Evolutionary conservation across 1,284 basidiomycete species (phyloP).

Genomic region (Malassezia globosa): DNA sequence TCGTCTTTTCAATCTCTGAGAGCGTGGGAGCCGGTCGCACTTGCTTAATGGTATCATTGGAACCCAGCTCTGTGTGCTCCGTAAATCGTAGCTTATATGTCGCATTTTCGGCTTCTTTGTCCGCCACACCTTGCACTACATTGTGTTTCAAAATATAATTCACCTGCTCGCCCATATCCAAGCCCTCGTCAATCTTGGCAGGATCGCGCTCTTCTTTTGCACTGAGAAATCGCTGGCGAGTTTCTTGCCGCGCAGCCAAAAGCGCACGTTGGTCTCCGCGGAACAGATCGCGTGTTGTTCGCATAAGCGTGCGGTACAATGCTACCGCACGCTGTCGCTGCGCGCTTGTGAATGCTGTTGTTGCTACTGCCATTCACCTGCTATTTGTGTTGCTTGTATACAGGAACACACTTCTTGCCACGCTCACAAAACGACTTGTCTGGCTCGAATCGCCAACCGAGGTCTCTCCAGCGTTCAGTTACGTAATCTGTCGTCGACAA

Average conservation of each 20-base stretch:
- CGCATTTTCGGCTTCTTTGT: constrained; percentile 16
- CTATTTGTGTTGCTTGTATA: too few species aligned
- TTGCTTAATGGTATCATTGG: constrained; percentile 40
- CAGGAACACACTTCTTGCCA: too few species aligned
- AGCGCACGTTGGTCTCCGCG: constrained; percentile 25
- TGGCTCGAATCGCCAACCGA: too few species aligned
- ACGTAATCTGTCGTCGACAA: too few species aligned
- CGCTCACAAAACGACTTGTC: too few species aligned
- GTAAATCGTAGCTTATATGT: constrained; percentile 32
- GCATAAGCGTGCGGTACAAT: constrained; percentile 37
- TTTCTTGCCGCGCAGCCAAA: constrained; percentile 27
- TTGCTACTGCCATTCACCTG: constrained; percentile 1
- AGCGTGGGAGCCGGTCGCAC: constrained; percentile 15
- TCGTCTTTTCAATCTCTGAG: constrained; percentile 7
- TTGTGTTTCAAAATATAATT: constrained; percentile 34
- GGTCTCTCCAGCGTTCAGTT: too few species aligned
- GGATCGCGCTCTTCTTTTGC: constrained; percentile 27
- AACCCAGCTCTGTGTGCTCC: constrained; percentile 42
- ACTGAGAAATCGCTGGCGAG: constrained; percentile 25
- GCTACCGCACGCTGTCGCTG: constrained; percentile 33
- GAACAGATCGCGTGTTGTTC: constrained; percentile 37
- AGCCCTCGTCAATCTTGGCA: constrained; percentile 29
- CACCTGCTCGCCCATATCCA: constrained; percentile 39
- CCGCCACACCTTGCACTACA: constrained; percentile 40
- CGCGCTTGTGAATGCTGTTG: constrained; percentile 24